These are phyloP conservation scores for Aspergillus indologenus DNA, from an alignment of 495 filamentous ascomycete genomes.

Conservation along the genomic window DNA sequence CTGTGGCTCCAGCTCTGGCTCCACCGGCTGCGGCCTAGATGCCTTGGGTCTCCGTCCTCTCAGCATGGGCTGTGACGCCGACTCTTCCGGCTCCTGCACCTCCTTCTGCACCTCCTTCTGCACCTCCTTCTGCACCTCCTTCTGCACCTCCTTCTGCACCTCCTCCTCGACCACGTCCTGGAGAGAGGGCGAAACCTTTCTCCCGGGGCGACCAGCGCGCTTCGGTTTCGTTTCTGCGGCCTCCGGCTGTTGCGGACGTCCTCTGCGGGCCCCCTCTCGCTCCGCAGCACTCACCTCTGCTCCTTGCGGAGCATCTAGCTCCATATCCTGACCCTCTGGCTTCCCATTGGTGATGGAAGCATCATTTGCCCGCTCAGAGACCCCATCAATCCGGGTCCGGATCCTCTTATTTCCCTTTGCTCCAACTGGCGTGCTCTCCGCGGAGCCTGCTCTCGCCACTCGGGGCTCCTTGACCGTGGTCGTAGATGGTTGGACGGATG, in stretches of 20 bases:
- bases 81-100: slow-evolving; percentile 1
- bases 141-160: background rate
- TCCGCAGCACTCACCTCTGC: background rate
- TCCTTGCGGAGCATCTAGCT: slow-evolving; percentile 5
- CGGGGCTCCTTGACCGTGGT: slow-evolving; percentile 7
- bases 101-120: background rate
- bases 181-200: slow-evolving; percentile 2
- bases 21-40: background rate
- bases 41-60: background rate
- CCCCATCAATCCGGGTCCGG: slow-evolving; percentile 13
- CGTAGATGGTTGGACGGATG: slow-evolving; percentile 11
- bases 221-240: slow-evolving; percentile 10
- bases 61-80: background rate
- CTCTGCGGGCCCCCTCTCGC: background rate
- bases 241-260: background rate
- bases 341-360: background rate
- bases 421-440: slow-evolving; percentile 1
- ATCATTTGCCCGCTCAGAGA: background rate
- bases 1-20: background rate
- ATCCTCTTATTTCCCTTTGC: slow-evolving; percentile 1
- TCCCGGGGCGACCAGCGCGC: slow-evolving; percentile 18
- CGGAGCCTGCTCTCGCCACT: slow-evolving; percentile 2
- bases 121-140: background rate
- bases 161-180: background rate
- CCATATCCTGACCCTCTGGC: slow-evolving; percentile 2